Evolutionary conservation across 805 yeast species (phyloP), one percentile per base, ranked within the genome.

Genomic region (Priceomyces melissophilus): DNA sequence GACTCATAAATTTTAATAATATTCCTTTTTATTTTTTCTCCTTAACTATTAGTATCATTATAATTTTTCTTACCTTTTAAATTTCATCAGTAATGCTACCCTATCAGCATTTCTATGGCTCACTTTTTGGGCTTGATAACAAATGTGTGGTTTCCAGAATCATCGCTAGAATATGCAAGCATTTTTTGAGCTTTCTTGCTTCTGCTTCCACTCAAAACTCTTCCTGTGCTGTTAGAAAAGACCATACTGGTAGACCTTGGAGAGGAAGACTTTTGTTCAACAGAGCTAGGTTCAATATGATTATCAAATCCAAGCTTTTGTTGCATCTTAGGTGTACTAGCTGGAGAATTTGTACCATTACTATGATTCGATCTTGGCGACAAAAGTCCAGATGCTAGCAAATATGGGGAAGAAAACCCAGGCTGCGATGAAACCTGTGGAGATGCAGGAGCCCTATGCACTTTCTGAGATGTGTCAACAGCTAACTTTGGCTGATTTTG

Each of bases 361-460:
- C 55, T 51, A 14, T 40, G 44, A 4, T 55, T 59, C 47, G 54
- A 55, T 46, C 69, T 73, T 1, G 85, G 83, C 0, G 86, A 74
- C 37, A 75, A 54, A 25, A 77, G 53, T 1, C 86, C 87, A 0
- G 85, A 76, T 0, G 87, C 84, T 43, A 82, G 59, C 35, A 82
- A 65, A 49, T 81, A 84, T 2, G 89, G 88, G 5, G 88, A 81
- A 0, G 82, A 74, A 55, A 83, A 76, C 0, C 87, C 87, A 29
- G 59, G 55, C 34, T 52, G 53, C 7, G 49, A 31, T 5, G 58
- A 52, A 41, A 29, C 52, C 30, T 65, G 71, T 2, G 73, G 69
- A 1, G 76, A 67, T 14, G 62, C 52, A 1, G 77, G 75, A 3
- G 70, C 61, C 32, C 45, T 52, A 27, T 46, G 32, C 12, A 40